Evolutionary conservation across 345 rosid genomes (phyloP).

Genomic region (Hibiscus trionum): DNA sequence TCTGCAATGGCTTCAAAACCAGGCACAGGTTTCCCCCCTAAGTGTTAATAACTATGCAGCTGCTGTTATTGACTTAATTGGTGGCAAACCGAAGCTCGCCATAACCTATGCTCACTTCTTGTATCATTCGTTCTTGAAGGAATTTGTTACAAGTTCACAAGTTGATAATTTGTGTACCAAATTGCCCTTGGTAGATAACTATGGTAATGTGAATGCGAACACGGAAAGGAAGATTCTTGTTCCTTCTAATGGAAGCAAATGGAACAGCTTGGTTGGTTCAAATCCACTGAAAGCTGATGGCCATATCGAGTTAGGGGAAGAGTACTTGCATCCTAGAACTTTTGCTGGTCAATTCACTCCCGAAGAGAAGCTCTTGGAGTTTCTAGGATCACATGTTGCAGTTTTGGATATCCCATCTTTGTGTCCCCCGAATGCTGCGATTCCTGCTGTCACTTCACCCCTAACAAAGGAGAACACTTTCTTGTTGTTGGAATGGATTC

Average conservation of each 20-base stretch:
- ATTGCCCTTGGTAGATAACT: slow-evolving; percentile 55
- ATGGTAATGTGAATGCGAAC: slow-evolving; percentile 22
- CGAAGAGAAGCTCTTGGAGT: slow-evolving; percentile 25
- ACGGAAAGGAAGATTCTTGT: slow-evolving; percentile 39
- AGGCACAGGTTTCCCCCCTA: not conserved
- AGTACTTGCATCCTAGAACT: slow-evolving; percentile 25
- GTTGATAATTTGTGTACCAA: slow-evolving; percentile 21
- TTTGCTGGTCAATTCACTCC: slow-evolving; percentile 36
- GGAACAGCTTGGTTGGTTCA: slow-evolving; percentile 45
- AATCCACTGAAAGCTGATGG: slow-evolving; percentile 48
- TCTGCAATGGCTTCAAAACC: slow-evolving; percentile 33
- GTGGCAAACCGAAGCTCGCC: slow-evolving; percentile 25
- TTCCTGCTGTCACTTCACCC: slow-evolving; percentile 43
- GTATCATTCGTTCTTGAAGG: slow-evolving; percentile 25
- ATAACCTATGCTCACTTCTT: slow-evolving; percentile 53
- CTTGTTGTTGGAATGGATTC: slow-evolving; percentile 58
- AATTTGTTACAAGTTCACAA: slow-evolving; percentile 15
- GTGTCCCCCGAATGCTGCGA: slow-evolving; percentile 45
- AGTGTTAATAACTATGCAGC: slow-evolving; percentile 29
- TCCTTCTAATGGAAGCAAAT: slow-evolving; percentile 57
- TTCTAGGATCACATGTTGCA: slow-evolving; percentile 24
- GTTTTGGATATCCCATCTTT: slow-evolving; percentile 51
- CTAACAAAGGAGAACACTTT: slow-evolving; percentile 46
- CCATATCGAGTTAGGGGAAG: slow-evolving; percentile 49
- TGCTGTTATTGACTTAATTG: slow-evolving; percentile 10